Percentiles rank a stretch among this genome's conserved stretches.
Evolutionary conservation across 23 red algal genomes (phyloP).

Genomic region (Chondrus crispus): DNA sequence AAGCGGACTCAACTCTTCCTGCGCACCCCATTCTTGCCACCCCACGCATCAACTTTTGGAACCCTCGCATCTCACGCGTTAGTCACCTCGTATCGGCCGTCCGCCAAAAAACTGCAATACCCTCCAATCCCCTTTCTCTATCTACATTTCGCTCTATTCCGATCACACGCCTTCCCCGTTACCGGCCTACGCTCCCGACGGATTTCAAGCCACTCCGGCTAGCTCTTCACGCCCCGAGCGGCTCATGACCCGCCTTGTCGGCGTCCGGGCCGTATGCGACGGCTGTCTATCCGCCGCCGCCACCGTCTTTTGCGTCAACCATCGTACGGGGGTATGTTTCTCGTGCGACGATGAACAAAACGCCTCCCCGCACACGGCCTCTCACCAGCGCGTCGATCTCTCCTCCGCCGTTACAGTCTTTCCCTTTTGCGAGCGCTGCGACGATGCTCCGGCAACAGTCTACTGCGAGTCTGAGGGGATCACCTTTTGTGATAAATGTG

Average conservation of each 20-base stretch:
- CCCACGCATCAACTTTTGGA: too few relatives aligned
- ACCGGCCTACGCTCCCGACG: too few relatives aligned
- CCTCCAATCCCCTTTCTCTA: too few relatives aligned
- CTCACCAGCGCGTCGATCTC: constrained; percentile 27
- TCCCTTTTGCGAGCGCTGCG: constrained; percentile 60
- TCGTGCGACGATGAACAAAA: neutral
- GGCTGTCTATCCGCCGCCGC: constrained; percentile 54
- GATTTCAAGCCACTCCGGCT: too few relatives aligned
- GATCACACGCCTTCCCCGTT: too few relatives aligned
- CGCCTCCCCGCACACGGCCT: neutral
- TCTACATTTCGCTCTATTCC: too few relatives aligned
- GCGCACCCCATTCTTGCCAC: too few relatives aligned
- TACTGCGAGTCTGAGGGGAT: constrained; percentile 35
- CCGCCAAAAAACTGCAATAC: too few relatives aligned
- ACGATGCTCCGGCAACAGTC: constrained; percentile 25
- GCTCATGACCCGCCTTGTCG: neutral
- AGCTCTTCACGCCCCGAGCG: too few relatives aligned
- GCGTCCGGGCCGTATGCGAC: constrained; percentile 12
- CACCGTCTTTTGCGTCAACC: constrained; percentile 47
- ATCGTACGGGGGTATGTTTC: constrained; percentile 31
- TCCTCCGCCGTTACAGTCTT: constrained; percentile 30
- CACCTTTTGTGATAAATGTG: constrained; percentile 28
- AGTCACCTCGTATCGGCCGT: too few relatives aligned
- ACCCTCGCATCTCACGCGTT: too few relatives aligned
- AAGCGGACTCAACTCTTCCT: too few relatives aligned